A percentile compares a stretch with the other conserved stretches of the same genome.
Conservation (phyloP, 2,329 filamentous ascomycete genomes). For the Aspergillus proliferans region DNA sequence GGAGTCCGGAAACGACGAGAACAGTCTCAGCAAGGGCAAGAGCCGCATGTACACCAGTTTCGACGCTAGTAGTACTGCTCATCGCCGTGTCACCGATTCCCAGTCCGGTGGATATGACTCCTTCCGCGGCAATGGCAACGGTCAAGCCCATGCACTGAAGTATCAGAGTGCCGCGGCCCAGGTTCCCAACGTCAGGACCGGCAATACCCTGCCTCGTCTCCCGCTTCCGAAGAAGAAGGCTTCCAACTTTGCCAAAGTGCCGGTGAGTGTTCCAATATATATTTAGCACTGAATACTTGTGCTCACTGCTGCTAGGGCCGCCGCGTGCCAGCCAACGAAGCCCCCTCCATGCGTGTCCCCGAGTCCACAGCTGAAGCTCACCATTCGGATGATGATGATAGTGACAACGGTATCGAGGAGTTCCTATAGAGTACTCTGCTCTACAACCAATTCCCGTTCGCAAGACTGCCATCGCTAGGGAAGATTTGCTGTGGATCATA, state of each 20-base stretch:
- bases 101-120: conserved; percentile 3
- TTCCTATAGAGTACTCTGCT: conserved; percentile 9
- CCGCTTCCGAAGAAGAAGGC: conserved; percentile 2
- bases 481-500: too few species aligned
- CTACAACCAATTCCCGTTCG: too few species aligned
- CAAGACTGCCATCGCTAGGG: too few species aligned
- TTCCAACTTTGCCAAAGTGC: conserved; percentile 21
- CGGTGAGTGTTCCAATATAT: conserved; percentile 5
- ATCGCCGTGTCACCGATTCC: conserved; percentile 6
- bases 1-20: conserved; percentile 1
- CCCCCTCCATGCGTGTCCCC: conserved; percentile 11
- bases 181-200: conserved; percentile 1
- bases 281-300: not conserved
- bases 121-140: not conserved
- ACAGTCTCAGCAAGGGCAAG: conserved; percentile 3
- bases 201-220: not conserved
- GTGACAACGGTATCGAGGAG: conserved; percentile 13
- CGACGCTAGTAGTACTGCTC: conserved; percentile 13
- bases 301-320: conserved; percentile 9
- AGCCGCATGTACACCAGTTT: conserved; percentile 13
- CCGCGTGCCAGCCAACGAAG: conserved; percentile 14
- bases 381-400: conserved; percentile 19
- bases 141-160: not conserved
- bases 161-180: not conserved
- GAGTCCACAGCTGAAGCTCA: conserved; percentile 11